phyloP scores from a whole-genome alignment of 192 early-diverging fungal species.

The Oehlia diaphana region DNA sequence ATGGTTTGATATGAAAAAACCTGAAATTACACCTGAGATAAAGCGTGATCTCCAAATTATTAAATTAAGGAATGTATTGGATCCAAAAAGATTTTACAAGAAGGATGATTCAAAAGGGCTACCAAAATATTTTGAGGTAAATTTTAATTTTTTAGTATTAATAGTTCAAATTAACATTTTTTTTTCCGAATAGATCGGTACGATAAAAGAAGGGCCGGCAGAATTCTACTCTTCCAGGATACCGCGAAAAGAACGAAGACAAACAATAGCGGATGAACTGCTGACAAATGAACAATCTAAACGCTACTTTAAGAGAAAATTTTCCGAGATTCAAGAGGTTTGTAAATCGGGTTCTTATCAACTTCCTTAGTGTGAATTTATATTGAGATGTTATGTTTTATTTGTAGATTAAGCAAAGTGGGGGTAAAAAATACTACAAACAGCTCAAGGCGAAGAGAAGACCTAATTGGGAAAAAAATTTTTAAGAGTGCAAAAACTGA shows the following conservation, averaged over 20 bases:
- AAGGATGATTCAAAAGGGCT: slow-evolving; percentile 61
- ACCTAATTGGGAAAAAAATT: slow-evolving; percentile 47
- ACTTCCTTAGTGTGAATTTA: neutral
- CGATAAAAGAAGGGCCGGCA: slow-evolving; percentile 80
- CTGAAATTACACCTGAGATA: slow-evolving; percentile 82
- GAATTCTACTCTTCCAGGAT: slow-evolving; percentile 90
- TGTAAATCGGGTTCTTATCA: neutral
- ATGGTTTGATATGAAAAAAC: slow-evolving; percentile 92
- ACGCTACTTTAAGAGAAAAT: slow-evolving; percentile 88
- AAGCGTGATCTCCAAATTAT: slow-evolving; percentile 89
- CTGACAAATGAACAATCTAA: slow-evolving; percentile 72
- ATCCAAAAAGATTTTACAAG: slow-evolving; percentile 93
- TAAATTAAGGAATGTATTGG: slow-evolving; percentile 81
- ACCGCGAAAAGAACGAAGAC: slow-evolving; percentile 79
- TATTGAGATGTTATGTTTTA: neutral
- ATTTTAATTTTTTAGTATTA: neutral
- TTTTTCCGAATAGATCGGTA: slow-evolving; percentile 52
- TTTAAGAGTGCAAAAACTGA: too few species aligned
- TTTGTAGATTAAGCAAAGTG: slow-evolving; percentile 40
- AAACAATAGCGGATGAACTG: slow-evolving; percentile 86
- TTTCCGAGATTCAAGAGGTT: slow-evolving; percentile 70
- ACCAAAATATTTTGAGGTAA: slow-evolving; percentile 91
- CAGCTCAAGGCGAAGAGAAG: slow-evolving; percentile 47
- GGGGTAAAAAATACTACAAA: slow-evolving; percentile 56
- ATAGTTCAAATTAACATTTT: neutral